Percentiles rank a stretch among this genome's conserved stretches.
These are phyloP conservation scores for Alternaria arbusti DNA, from an alignment of 2,329 filamentous ascomycete genomes.

Conservation along the genomic window DNA sequence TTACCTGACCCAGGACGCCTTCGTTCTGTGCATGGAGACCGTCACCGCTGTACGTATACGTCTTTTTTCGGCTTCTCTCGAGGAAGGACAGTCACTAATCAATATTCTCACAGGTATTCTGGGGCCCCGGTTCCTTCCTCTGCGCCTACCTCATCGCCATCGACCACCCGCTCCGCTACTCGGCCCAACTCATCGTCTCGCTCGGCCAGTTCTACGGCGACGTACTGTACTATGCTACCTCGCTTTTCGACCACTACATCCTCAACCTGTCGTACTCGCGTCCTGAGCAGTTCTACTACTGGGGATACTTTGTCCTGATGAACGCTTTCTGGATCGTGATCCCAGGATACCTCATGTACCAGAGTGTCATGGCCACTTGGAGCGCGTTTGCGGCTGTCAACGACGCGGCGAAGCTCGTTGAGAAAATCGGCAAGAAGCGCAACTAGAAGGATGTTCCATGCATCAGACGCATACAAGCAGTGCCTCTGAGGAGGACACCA, in stretches of 20 bases:
- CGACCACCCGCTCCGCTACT: conserved; percentile 63
- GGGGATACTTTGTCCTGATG: conserved; percentile 70
- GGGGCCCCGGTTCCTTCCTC: conserved; percentile 67
- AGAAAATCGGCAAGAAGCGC: conserved; percentile 36
- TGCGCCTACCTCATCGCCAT: conserved; percentile 62
- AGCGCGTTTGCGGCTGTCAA: conserved; percentile 46
- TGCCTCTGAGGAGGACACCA: background rate
- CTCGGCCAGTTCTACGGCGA: conserved; percentile 70
- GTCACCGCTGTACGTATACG: conserved; percentile 72
- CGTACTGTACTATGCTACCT: conserved; percentile 68
- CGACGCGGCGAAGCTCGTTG: conserved; percentile 43
- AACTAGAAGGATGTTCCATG: conserved; percentile 25
- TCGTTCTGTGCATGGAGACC: conserved; percentile 86
- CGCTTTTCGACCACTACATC: conserved; percentile 65
- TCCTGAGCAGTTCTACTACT: conserved; percentile 69
- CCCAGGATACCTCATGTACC: conserved; percentile 51
- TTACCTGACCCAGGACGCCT: conserved; percentile 77
- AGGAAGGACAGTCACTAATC: conserved; percentile 2
- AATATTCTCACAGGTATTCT: conserved; percentile 57
- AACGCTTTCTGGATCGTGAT: conserved; percentile 72
- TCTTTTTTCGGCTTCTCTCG: background rate
- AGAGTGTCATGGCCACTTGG: conserved; percentile 41
- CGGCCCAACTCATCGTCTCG: conserved; percentile 66
- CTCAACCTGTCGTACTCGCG: conserved; percentile 63
- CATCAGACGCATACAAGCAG: background rate